Conservation (phyloP, 768 basidiomycete genomes). For the Amyloporia xantha region DNA sequence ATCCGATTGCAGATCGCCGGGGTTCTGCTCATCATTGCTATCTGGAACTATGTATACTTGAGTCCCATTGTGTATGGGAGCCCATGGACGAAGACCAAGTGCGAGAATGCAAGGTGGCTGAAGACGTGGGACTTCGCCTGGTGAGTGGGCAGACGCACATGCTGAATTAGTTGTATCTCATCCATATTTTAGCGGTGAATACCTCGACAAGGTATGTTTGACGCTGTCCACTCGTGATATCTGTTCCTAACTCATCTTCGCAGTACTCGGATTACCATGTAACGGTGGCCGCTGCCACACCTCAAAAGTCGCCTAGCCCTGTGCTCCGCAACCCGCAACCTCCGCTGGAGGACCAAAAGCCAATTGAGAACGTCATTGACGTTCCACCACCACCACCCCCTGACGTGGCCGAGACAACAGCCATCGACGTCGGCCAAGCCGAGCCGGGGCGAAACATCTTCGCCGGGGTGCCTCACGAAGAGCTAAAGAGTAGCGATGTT, state of each 20-base stretch:
- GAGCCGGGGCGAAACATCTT: slow-evolving; percentile 78
- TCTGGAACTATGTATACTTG: slow-evolving; percentile 75
- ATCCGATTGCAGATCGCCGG: slow-evolving; percentile 77
- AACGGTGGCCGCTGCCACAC: slow-evolving; percentile 29
- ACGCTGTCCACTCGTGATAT: neutral
- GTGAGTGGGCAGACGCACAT: slow-evolving; percentile 20
- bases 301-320: slow-evolving; percentile 28
- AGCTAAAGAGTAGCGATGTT: slow-evolving; percentile 38
- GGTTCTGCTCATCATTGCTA: slow-evolving; percentile 61
- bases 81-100: slow-evolving; percentile 80
- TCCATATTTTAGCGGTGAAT: slow-evolving; percentile 48
- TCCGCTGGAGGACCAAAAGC: slow-evolving; percentile 9
- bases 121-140: slow-evolving; percentile 97
- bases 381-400: neutral
- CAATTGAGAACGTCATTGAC: slow-evolving; percentile 6
- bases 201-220: slow-evolving; percentile 47
- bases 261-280: slow-evolving; percentile 55
- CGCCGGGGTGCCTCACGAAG: slow-evolving; percentile 40
- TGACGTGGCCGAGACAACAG: slow-evolving; percentile 21
- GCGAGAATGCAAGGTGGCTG: slow-evolving; percentile 73
- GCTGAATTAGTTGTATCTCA: neutral
- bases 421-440: slow-evolving; percentile 43
- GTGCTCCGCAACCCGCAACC: neutral
- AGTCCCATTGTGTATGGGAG: slow-evolving; percentile 81
- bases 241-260: neutral